These are phyloP conservation scores for Malassezia cuniculi DNA, from an alignment of 1,284 basidiomycete genomes.

Conservation along the genomic window DNA sequence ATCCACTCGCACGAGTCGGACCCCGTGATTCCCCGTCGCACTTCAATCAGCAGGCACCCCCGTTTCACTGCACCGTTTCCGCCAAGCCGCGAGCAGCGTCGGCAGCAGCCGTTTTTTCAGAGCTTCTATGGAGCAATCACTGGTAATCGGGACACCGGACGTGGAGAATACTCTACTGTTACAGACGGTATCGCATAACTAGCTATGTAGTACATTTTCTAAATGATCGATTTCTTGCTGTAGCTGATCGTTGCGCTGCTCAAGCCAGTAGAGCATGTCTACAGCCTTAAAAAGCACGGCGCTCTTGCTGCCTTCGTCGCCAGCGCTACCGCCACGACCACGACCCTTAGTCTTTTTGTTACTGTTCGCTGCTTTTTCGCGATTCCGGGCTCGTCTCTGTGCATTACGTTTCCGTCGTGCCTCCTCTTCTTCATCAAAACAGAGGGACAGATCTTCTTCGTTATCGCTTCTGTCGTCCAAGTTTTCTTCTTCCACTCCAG, in stretches of 20 bases:
- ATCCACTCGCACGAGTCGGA: not conserved
- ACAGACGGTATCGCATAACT: no score
- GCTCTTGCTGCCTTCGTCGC: conserved; percentile 37
- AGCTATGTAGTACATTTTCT: no score
- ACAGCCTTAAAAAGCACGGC: conserved; percentile 43
- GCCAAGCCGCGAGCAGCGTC: no score
- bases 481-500: conserved; percentile 42
- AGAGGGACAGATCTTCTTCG: conserved; percentile 21
- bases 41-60: conserved; percentile 12
- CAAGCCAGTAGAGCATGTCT: conserved; percentile 39
- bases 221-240: conserved; percentile 24
- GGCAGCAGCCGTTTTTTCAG: no score
- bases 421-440: conserved; percentile 13
- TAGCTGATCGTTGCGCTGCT: conserved; percentile 28
- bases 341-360: conserved; percentile 35
- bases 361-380: conserved; percentile 1
- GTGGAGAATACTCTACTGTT: no score
- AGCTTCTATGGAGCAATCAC: no score
- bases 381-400: conserved; percentile 9
- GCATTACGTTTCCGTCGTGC: conserved; percentile 12
- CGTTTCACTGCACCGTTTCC: conserved; percentile 9
- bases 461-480: conserved; percentile 36
- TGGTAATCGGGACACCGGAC: no score
- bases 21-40: conserved; percentile 8
- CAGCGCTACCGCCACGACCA: conserved; percentile 38